Conservation (phyloP, 2,329 filamentous ascomycete genomes). For the Decorospora gaudefroyi region DNA sequence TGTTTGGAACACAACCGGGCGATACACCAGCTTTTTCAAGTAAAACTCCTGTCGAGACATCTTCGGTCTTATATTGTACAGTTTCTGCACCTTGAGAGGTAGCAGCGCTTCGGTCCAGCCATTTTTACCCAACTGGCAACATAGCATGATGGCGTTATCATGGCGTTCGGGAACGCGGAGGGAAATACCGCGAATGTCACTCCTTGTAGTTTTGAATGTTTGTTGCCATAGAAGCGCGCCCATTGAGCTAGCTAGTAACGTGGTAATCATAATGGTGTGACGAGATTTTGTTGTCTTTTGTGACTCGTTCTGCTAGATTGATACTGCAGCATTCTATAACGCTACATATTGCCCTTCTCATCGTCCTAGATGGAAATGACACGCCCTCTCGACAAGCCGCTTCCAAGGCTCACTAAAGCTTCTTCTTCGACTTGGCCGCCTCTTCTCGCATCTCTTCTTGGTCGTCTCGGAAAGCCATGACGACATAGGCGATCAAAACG, state of each 20-base stretch:
- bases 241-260: slow-evolving; percentile 16
- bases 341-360: not conserved
- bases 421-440: slow-evolving; percentile 51
- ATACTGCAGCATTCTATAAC: not conserved
- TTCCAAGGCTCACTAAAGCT: slow-evolving; percentile 34
- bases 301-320: no score
- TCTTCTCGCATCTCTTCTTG: slow-evolving; percentile 55
- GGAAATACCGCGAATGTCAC: slow-evolving; percentile 18
- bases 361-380: no score
- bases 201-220: slow-evolving; percentile 18
- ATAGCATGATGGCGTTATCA: slow-evolving; percentile 18
- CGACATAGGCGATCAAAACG: slow-evolving; percentile 84
- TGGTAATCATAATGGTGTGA: slow-evolving; percentile 39
- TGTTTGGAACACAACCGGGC: no score
- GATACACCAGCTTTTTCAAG: no score
- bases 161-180: slow-evolving; percentile 14
- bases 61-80: no score
- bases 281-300: not conserved
- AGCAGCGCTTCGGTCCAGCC: slow-evolving; percentile 8
- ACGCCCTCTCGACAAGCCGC: no score
- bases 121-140: slow-evolving; percentile 10
- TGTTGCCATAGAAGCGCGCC: slow-evolving; percentile 18
- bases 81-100: no score
- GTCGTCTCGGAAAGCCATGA: slow-evolving; percentile 91
- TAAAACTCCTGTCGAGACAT: no score